These are phyloP conservation scores for Aspergillus brasiliensis DNA, from an alignment of 2,329 filamentous ascomycete genomes.

Conservation along the genomic window DNA sequence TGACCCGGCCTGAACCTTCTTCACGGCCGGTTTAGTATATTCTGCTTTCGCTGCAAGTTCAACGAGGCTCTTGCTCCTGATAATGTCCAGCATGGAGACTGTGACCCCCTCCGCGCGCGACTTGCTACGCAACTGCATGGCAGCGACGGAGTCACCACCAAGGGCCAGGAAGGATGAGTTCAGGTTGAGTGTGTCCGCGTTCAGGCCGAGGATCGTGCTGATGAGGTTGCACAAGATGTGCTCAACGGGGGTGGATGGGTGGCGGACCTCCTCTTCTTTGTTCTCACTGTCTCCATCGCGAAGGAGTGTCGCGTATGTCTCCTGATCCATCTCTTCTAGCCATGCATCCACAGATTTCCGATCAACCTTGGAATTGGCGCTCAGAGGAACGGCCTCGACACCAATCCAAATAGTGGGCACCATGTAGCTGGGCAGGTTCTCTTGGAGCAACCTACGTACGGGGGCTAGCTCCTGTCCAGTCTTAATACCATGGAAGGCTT, in stretches of 20 bases:
- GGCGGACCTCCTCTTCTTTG: not conserved
- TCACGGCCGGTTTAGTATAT: not conserved
- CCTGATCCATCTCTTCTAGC: not conserved
- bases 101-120: not conserved
- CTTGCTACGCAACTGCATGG: not conserved
- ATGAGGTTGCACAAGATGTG: not conserved
- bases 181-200: not conserved
- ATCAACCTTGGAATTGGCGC: not conserved
- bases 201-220: not conserved
- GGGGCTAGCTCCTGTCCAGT: not conserved
- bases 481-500: not conserved
- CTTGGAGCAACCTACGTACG: not conserved
- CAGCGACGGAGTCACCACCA: not conserved
- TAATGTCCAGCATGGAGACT: not conserved
- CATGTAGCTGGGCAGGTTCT: not conserved
- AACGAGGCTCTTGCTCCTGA: not conserved
- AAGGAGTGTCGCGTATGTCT: not conserved
- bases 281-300: not conserved
- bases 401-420: not conserved
- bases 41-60: not conserved
- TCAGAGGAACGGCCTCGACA: not conserved
- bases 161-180: not conserved
- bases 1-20: not conserved
- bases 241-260: not conserved
- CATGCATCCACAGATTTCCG: not conserved